Evolutionary conservation across 2,329 filamentous ascomycete species (phyloP).

Genomic region (Aspergillus nomiae): DNA sequence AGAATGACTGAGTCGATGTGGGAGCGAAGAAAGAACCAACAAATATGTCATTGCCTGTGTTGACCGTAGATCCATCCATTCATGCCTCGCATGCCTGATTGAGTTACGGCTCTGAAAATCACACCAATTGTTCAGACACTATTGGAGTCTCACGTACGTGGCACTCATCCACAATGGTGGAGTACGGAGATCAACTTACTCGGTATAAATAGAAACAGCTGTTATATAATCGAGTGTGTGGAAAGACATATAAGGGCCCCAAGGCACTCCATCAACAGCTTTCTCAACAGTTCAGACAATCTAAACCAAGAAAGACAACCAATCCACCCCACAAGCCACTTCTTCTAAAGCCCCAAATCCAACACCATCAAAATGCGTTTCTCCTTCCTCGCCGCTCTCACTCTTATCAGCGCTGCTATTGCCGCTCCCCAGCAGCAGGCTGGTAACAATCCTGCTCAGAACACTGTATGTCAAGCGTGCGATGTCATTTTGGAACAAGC

Average conservation of each 20-base stretch:
- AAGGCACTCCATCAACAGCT: neutral
- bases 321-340: neutral
- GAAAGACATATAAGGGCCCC: neutral
- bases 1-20: no score
- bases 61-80: no score
- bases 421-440: conserved; percentile 3
- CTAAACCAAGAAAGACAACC: neutral
- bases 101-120: neutral
- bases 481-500: neutral
- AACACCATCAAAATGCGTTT: conserved; percentile 7
- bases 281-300: neutral
- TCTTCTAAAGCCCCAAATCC: neutral
- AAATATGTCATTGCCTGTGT: neutral
- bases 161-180: neutral
- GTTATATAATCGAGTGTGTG: neutral
- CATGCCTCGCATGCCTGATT: neutral
- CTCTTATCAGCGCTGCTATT: conserved; percentile 11
- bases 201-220: neutral
- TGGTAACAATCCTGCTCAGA: neutral
- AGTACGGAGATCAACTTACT: neutral
- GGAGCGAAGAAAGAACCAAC: neutral
- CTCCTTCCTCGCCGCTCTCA: conserved; percentile 10
- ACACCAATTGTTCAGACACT: neutral
- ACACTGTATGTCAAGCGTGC: conserved; percentile 5
- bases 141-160: neutral